Conservation (phyloP, 2,329 filamentous ascomycete species). For the Pyrenochaeta sp. region DNA sequence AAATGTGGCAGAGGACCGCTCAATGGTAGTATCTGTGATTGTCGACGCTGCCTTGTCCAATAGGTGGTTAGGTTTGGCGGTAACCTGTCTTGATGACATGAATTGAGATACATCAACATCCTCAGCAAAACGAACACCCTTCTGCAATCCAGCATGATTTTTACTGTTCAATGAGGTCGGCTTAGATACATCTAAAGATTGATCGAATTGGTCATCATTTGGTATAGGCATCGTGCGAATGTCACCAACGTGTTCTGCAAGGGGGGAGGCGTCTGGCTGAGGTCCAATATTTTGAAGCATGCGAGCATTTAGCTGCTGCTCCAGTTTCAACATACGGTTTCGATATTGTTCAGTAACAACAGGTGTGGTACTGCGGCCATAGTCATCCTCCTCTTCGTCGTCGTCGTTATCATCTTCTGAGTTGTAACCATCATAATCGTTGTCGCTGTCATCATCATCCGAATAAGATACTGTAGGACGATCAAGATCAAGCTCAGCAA, state of each 20-base stretch:
- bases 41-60: conserved; percentile 25
- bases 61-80: conserved; percentile 7
- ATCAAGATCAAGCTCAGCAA: conserved; percentile 89
- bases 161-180: conserved; percentile 4
- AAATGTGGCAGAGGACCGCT: conserved; percentile 32
- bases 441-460: conserved; percentile 60
- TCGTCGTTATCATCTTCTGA: conserved; percentile 67
- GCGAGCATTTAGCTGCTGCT: conserved; percentile 73
- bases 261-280: conserved; percentile 45
- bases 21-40: conserved; percentile 46
- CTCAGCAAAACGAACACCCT: conserved; percentile 83
- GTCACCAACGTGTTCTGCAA: conserved; percentile 62
- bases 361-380: conserved; percentile 74
- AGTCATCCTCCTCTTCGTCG: conserved; percentile 76
- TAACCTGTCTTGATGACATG: conserved; percentile 36
- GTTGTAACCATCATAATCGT: conserved; percentile 52
- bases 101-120: conserved; percentile 73
- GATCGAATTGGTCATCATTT: conserved; percentile 49
- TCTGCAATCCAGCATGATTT: conserved; percentile 51
- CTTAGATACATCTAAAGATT: conserved; percentile 19
- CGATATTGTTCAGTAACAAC: conserved; percentile 78
- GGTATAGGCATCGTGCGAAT: conserved; percentile 63
- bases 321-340: conserved; percentile 83
- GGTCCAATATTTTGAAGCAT: conserved; percentile 67
- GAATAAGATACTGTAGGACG: conserved; percentile 64